phyloP scores from a whole-genome alignment of 352 stramenopile genomes.

The Globisporangium cylindrosporum region DNA sequence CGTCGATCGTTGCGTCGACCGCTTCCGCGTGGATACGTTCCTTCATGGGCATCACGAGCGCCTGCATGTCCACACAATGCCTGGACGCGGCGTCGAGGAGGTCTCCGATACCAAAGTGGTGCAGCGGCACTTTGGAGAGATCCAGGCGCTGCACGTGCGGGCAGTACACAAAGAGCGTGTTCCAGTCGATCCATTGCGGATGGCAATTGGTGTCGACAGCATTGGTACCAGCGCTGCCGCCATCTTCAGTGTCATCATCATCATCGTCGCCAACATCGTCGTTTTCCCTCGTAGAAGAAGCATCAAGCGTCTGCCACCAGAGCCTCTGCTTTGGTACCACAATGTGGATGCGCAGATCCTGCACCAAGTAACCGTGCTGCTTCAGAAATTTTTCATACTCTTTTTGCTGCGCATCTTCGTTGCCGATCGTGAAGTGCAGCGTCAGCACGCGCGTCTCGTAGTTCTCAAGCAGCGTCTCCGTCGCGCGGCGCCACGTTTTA shows the following conservation, averaged over 20 bases:
- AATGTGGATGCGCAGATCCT: slow-evolving; percentile 32
- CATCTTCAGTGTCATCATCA: not conserved
- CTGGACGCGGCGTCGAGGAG: slow-evolving; percentile 31
- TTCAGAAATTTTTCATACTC: slow-evolving; percentile 19
- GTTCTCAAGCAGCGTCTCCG: slow-evolving; percentile 18
- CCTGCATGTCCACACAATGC: slow-evolving; percentile 30
- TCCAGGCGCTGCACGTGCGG: slow-evolving; percentile 42
- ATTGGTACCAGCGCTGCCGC: not conserved
- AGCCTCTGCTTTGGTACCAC: slow-evolving; percentile 22
- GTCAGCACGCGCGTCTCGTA: slow-evolving; percentile 22
- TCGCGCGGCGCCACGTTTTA: slow-evolving; percentile 25
- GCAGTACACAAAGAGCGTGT: slow-evolving; percentile 26
- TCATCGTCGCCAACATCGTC: not conserved
- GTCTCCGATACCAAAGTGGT: slow-evolving; percentile 39
- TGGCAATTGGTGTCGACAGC: not conserved
- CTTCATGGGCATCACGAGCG: slow-evolving; percentile 37
- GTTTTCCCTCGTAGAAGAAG: slow-evolving; percentile 5
- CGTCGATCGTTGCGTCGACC: slow-evolving; percentile 38
- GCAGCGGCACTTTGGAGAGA: slow-evolving; percentile 34
- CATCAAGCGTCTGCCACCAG: slow-evolving; percentile 30
- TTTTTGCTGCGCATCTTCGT: slow-evolving; percentile 25
- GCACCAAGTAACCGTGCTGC: slow-evolving; percentile 16
- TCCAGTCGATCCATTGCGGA: slow-evolving; percentile 47
- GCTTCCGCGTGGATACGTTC: slow-evolving; percentile 26
- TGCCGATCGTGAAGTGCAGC: slow-evolving; percentile 26